Conservation (phyloP, 192 early-diverging fungal genomes). For the Lobosporangium transversale region DNA sequence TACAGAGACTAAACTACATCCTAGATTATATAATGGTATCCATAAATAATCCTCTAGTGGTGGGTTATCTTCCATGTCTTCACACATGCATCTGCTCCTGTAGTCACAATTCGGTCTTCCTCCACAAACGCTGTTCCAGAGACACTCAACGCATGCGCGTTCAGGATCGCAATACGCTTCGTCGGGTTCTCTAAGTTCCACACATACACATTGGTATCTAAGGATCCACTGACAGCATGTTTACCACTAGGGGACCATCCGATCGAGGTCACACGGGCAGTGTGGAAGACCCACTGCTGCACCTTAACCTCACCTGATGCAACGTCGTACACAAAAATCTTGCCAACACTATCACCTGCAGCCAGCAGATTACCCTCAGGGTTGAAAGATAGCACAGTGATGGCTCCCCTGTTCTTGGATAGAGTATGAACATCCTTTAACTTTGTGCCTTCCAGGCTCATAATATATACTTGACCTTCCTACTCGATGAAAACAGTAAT, state of each 20-base stretch:
- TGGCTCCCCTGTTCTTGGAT: constrained; percentile 63
- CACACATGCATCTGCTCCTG: constrained; percentile 85
- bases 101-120: constrained; percentile 71
- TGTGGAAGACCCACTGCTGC: constrained; percentile 91
- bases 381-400: constrained; percentile 84
- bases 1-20: too few species aligned
- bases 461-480: constrained; percentile 75
- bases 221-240: constrained; percentile 80
- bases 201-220: constrained; percentile 92
- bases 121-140: constrained; percentile 77
- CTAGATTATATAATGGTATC: too few species aligned
- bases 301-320: constrained; percentile 58
- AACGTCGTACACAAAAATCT: constrained; percentile 79
- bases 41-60: too few species aligned
- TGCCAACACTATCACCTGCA: constrained; percentile 82
- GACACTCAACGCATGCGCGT: constrained; percentile 86
- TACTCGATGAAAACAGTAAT: constrained; percentile 14
- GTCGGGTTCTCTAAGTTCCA: constrained; percentile 87
- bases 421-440: constrained; percentile 44
- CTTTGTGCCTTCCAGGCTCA: constrained; percentile 58
- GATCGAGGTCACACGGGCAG: constrained; percentile 82
- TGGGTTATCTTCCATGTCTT: constrained; percentile 72
- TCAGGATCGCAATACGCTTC: constrained; percentile 76
- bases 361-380: constrained; percentile 81
- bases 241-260: constrained; percentile 81